phyloP scores from a whole-genome alignment of 2,329 filamentous ascomycete species.

The Alternaria metachromatica region DNA sequence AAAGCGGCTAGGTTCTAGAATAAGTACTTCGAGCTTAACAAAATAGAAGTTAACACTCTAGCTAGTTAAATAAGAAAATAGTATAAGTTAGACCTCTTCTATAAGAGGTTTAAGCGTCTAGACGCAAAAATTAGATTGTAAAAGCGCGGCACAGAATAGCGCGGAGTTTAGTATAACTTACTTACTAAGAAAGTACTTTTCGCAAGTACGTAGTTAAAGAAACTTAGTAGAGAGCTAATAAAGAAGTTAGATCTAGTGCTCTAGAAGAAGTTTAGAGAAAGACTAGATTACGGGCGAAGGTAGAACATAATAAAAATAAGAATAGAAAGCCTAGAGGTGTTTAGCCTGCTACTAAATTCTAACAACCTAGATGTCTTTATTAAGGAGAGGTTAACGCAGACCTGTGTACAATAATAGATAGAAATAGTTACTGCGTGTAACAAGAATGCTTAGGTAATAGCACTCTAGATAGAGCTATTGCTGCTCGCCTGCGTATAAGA shows the following conservation, averaged over 20 bases:
- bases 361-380: background rate
- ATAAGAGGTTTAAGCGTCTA: background rate
- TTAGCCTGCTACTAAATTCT: background rate
- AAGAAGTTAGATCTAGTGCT: background rate
- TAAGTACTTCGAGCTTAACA: background rate
- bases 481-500: too few species aligned
- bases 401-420: too few species aligned
- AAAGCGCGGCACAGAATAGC: too few species aligned
- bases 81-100: background rate
- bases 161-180: too few species aligned
- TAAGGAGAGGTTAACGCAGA: too few species aligned
- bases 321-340: background rate
- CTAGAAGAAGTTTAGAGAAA: background rate
- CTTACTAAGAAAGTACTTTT: background rate
- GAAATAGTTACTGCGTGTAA: too few species aligned
- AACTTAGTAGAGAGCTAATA: background rate
- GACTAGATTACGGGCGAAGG: background rate
- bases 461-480: too few species aligned
- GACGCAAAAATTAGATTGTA: too few species aligned
- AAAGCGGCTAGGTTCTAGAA: background rate
- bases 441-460: too few species aligned
- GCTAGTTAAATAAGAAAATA: background rate
- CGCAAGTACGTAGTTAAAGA: background rate
- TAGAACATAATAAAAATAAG: background rate
- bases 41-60: background rate